Evolutionary conservation across 1,139 yeast species (phyloP).

Genomic region (Lodderomyces metapsilosis): DNA sequence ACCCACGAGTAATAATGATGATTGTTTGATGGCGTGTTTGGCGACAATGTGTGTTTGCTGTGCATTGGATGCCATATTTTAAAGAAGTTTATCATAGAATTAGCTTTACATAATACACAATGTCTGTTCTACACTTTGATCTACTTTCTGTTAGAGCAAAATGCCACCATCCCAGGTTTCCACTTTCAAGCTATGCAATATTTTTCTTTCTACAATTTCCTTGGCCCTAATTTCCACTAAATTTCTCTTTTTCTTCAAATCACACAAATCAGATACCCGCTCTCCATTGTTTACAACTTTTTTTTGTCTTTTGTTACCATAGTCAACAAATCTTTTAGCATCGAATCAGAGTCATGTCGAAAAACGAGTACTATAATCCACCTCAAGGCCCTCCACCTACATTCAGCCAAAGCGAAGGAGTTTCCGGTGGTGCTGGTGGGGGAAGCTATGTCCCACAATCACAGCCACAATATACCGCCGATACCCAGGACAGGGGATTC

Average conservation of each 20-base stretch:
- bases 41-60: constrained; percentile 76
- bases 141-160: constrained; percentile 22
- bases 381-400: constrained; percentile 52
- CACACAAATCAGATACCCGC: not conserved
- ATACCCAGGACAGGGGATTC: constrained; percentile 33
- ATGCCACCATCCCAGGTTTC: too few species aligned
- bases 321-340: too few species aligned
- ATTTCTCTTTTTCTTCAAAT: too few species aligned
- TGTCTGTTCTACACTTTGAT: constrained; percentile 11
- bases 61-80: constrained; percentile 66
- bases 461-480: constrained; percentile 33
- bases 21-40: constrained; percentile 67
- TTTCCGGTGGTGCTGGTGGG: constrained; percentile 3
- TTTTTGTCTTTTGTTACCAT: too few species aligned
- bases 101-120: not conserved
- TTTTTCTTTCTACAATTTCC: too few species aligned
- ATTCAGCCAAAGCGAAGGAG: constrained; percentile 26
- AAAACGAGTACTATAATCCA: constrained; percentile 28
- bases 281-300: too few species aligned
- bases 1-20: constrained; percentile 31
- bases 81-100: constrained; percentile 13
- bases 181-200: too few species aligned
- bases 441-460: constrained; percentile 29
- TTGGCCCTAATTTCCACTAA: too few species aligned
- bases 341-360: constrained; percentile 16